Conservation (phyloP, 2,329 filamentous ascomycete genomes). For the Pyrenochaeta sp. region DNA sequence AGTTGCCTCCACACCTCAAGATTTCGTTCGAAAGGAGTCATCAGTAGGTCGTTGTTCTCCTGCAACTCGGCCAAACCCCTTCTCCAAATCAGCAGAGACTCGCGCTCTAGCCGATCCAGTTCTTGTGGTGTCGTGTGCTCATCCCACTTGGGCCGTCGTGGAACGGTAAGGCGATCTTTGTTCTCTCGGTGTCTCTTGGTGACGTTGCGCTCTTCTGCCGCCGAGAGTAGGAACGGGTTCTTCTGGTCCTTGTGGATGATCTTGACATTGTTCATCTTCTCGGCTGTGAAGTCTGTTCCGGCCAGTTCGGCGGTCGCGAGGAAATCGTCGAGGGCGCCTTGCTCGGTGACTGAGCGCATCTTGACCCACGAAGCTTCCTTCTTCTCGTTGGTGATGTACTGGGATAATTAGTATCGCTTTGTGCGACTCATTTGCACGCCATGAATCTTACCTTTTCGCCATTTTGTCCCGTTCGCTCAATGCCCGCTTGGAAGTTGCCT, state of each 20-base stretch:
- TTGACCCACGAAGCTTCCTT: constrained; percentile 97
- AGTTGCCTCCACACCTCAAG: constrained; percentile 97
- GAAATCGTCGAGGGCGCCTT: constrained; percentile 96
- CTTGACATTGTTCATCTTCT: constrained; percentile 99
- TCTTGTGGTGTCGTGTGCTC: constrained; percentile 81
- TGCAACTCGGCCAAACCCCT: constrained; percentile 90
- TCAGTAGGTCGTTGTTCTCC: constrained; percentile 90
- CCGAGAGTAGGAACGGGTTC: constrained; percentile 90
- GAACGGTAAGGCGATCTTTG: constrained; percentile 81
- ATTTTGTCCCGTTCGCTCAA: constrained; percentile 74
- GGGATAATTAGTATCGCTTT: constrained; percentile 33
- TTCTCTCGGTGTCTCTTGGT: constrained; percentile 85
- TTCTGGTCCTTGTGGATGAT: constrained; percentile 97
- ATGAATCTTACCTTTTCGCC: constrained; percentile 70
- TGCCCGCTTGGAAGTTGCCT: constrained; percentile 67
- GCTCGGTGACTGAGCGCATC: constrained; percentile 98
- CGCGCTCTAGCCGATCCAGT: constrained; percentile 79
- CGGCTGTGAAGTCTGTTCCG: constrained; percentile 97
- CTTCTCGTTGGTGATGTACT: constrained; percentile 89
- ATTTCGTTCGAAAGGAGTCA: constrained; percentile 98
- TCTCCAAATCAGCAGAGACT: constrained; percentile 85
- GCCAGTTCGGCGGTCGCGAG: constrained; percentile 93
- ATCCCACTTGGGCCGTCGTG: constrained; percentile 89
- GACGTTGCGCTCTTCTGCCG: constrained; percentile 79
- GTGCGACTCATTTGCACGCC: neutral